Evolutionary conservation across 768 basidiomycete species (phyloP), one percentile per base, ranked within the genome.

Genomic region (Lyophyllum atratum): DNA sequence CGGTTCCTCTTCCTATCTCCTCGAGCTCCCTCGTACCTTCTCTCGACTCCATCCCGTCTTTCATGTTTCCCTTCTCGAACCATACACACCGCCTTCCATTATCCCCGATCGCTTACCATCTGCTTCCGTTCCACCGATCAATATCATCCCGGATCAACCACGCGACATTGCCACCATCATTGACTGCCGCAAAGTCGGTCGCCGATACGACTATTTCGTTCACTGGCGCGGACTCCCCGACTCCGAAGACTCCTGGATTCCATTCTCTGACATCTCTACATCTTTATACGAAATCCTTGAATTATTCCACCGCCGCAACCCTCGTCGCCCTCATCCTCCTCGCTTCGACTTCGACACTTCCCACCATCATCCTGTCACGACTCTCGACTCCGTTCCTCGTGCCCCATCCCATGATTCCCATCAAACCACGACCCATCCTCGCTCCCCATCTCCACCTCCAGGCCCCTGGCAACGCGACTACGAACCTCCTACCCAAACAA

Each of bases 201-300:
- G n/a, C n/a, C n/a, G n/a, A n/a, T n/a, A n/a, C n/a, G n/a, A n/a
- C n/a, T n/a, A n/a, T n/a, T n/a, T n/a, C n/a, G n/a, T n/a, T n/a
- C n/a, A n/a, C n/a, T n/a, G n/a, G n/a, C n/a, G n/a, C n/a, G n/a
- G 59, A 39, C 57, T 58, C 31, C 61, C 66, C 8, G 63, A 66
- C 9, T 64, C 68, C 43, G 69, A 77, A 52, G 62, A 69, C 52
- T 70, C 71, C 10, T 74, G 76, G 75, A 60, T 74, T 51, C 64
- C 72, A 3, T 63, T 74, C 11, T 67, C 68, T n/a, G 73, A 76
- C 22, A 61, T 76, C 37, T 73, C 73, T 8, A 63, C 59, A 2
- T 43, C 69, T 10, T 39, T 52, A 47, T 64, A 75, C 54, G 64
- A 74, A 44, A 44, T 68, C 14, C 45, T 76, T 39, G 70, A 74